phyloP scores from a whole-genome alignment of 176 grass and related monocot genomes.

The Carex scoparia region DNA sequence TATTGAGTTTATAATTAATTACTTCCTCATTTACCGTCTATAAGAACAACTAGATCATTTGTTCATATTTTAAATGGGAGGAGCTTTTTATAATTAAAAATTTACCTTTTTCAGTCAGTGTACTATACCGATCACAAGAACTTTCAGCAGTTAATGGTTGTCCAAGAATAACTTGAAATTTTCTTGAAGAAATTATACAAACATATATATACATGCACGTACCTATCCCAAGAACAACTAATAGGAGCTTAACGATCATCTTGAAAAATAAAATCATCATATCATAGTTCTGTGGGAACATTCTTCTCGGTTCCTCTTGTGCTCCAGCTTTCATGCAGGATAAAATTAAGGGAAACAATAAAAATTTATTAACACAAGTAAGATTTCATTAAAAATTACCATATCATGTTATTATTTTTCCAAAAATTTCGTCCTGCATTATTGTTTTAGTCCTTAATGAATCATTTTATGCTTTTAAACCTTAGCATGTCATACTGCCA shows the following conservation, averaged over 20 bases:
- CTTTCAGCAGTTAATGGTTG: not conserved
- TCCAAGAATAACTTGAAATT: not conserved
- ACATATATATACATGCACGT: not conserved
- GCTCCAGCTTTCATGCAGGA: not conserved
- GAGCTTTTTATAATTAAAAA: not conserved
- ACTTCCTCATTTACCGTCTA: not conserved
- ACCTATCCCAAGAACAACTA: slow-evolving; percentile 8
- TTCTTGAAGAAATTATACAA: not conserved
- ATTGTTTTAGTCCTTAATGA: too few species aligned
- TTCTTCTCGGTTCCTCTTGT: not conserved
- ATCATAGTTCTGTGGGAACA: not conserved
- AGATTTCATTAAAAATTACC: too few species aligned
- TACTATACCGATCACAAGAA: not conserved
- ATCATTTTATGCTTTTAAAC: too few species aligned
- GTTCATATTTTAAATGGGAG: not conserved
- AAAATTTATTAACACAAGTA: too few species aligned
- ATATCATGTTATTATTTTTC: too few species aligned
- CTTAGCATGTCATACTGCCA: too few species aligned
- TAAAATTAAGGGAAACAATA: not conserved
- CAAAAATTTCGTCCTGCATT: too few species aligned
- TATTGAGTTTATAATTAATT: not conserved
- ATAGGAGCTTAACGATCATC: not conserved
- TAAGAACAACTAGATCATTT: not conserved
- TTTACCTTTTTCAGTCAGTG: not conserved
- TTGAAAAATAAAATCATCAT: not conserved